phyloP scores from a whole-genome alignment of 2,329 filamentous ascomycete genomes.

The Penicillium italicum region DNA sequence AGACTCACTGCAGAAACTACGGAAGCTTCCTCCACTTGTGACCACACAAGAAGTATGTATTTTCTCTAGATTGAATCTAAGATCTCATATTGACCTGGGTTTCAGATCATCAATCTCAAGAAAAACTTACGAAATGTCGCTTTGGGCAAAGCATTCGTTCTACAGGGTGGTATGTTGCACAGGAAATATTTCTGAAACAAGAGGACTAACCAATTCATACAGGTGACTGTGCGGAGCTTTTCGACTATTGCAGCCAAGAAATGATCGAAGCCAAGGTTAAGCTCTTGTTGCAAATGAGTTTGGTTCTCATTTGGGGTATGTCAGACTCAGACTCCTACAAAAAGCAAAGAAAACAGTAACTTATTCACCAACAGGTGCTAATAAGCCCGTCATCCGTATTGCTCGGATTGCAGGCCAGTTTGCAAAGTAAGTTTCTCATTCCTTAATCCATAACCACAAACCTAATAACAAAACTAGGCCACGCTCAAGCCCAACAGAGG shows the following conservation, averaged over 20 bases:
- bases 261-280: constrained; percentile 97
- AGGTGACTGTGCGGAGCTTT: constrained; percentile 88
- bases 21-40: constrained; percentile 47
- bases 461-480: constrained; percentile 47
- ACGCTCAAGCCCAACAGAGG: constrained; percentile 81
- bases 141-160: constrained; percentile 81
- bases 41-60: constrained; percentile 43
- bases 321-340: constrained; percentile 37
- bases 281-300: constrained; percentile 91
- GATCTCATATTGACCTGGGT: constrained; percentile 1
- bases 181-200: background rate
- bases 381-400: constrained; percentile 83
- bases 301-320: constrained; percentile 82
- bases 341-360: background rate
- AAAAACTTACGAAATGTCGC: constrained; percentile 79
- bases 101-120: constrained; percentile 69
- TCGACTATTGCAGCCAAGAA: constrained; percentile 87
- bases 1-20: constrained; percentile 41
- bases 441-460: background rate
- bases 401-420: constrained; percentile 97
- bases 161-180: constrained; percentile 69
- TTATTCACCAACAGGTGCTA: constrained; percentile 42
- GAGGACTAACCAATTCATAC: background rate
- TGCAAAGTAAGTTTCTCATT: constrained; percentile 59
- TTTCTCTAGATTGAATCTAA: background rate